A percentile compares a stretch with the other conserved stretches of the same genome.
phyloP scores from a whole-genome alignment of 164 flowering plant species.

The Berberis thunbergii region DNA sequence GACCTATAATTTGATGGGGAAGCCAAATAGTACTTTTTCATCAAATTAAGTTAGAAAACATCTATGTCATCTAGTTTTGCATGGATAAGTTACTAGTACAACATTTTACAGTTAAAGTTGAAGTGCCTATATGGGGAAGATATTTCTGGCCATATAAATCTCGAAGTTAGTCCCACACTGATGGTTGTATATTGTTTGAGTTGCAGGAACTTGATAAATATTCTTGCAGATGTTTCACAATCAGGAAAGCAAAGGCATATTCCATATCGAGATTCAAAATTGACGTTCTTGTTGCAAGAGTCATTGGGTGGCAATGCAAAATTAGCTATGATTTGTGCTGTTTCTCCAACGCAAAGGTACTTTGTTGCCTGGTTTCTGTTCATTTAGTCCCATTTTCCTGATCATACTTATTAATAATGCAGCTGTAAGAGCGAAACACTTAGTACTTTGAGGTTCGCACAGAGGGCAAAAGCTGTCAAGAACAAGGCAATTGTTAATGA shows the following conservation, averaged over 20 bases:
- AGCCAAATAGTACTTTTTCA: too few relatives aligned
- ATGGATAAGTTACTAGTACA: too few relatives aligned
- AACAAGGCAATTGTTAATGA: constrained; percentile 95
- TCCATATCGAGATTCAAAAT: constrained; percentile 90
- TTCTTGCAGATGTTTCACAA: constrained; percentile 95
- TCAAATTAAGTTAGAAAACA: too few relatives aligned
- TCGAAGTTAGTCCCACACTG: not conserved
- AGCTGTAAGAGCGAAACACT: constrained; percentile 92
- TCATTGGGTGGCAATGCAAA: constrained; percentile 99
- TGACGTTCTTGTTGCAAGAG: constrained; percentile 94
- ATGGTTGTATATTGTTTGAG: not conserved
- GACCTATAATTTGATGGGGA: too few relatives aligned
- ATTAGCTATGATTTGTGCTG: constrained; percentile 91
- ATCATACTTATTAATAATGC: constrained; percentile 19
- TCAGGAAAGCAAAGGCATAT: constrained; percentile 96
- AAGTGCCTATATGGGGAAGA: too few relatives aligned
- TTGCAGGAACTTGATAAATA: constrained; percentile 93
- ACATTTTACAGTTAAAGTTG: too few relatives aligned
- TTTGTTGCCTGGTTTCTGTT: not conserved
- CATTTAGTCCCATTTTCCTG: constrained; percentile 2
- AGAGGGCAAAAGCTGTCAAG: constrained; percentile 91
- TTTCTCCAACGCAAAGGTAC: constrained; percentile 86
- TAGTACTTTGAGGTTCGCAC: constrained; percentile 94
- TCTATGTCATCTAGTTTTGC: too few relatives aligned
- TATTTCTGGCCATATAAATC: not conserved